These are phyloP conservation scores for Abrus pulchellus DNA, from an alignment of 306 rosid genomes.

Conservation along the genomic window DNA sequence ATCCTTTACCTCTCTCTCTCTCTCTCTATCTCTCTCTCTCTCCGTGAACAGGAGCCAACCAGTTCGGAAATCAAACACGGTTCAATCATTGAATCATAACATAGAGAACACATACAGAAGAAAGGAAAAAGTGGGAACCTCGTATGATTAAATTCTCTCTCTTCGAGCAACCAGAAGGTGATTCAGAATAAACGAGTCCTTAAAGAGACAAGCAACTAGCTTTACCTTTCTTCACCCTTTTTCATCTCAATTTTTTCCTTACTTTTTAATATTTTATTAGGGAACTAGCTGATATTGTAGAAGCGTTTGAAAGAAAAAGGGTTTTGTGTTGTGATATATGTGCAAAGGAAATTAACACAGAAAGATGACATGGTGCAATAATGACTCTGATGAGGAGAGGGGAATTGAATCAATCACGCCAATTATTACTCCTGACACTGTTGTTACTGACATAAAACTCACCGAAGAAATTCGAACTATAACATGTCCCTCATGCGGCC, in stretches of 20 bases:
- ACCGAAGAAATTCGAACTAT: constrained; percentile 54
- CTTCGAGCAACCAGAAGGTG: constrained; percentile 31
- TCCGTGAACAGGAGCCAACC: constrained; percentile 11
- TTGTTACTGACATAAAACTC: constrained; percentile 15
- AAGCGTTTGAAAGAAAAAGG: constrained; percentile 54
- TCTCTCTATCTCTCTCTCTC: constrained; percentile 40
- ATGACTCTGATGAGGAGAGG: constrained; percentile 63
- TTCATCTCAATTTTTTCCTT: neutral
- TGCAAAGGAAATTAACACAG: constrained; percentile 42
- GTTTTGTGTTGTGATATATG: constrained; percentile 51
- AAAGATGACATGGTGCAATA: constrained; percentile 78
- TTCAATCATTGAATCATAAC: constrained; percentile 44
- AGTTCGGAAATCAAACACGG: constrained; percentile 17
- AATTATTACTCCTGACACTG: neutral
- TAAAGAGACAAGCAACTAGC: constrained; percentile 45
- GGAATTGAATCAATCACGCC: constrained; percentile 45
- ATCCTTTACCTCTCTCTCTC: too few relatives aligned
- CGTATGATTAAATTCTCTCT: constrained; percentile 46
- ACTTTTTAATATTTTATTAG: neutral
- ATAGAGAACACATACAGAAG: constrained; percentile 11
- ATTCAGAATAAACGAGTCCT: constrained; percentile 52
- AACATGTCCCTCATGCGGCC: constrained; percentile 83
- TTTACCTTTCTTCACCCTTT: constrained; percentile 44
- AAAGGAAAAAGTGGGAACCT: constrained; percentile 24
- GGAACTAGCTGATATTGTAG: constrained; percentile 10